Base-by-base conservation (phyloP, 352 stramenopile species). In the Pythium brassicae region DNA sequence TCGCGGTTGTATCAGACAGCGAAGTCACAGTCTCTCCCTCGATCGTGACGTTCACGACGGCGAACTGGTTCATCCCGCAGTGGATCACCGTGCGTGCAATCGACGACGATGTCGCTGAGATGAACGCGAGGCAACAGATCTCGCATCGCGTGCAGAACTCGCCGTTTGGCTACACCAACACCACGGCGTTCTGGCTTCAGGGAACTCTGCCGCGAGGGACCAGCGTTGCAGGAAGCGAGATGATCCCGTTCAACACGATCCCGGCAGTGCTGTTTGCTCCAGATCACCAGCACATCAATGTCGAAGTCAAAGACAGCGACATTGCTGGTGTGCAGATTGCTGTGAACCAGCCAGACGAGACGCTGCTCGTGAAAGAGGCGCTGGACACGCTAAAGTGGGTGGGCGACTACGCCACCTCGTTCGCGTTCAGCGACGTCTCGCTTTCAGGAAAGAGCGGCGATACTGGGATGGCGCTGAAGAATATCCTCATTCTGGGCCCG, bases 41-140 rank as follows among this genome's bases (percentile, higher is more conserved):
- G 4, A 50, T 85, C 6, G 71, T 92, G 35, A 88, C 72, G 1
- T 92, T 92, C 49, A 76, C 74, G 29, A 69, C 60, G 4, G 51
- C 50, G 2, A 74, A 89, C 37, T 92, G 82, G 82, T 89, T 83
- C 44, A 12, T 80, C 2, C 78, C 79, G 0, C 82, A 90, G 44
- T 65, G 53, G 34, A 69, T 92, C 9, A 62, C 63, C 1, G 72
- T 90, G 9, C 49, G 50, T 25, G 82, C 79, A 12, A 53, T 78
- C 0, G 62, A 87, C 23, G 70, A 92, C 25, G 45, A 59, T 0
- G 48, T 89, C 7, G 74, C 74, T 15, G 68, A 87, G 25, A 46
- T 55, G 15, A 65, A 74, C 3, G 54, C 61, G 0, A 67, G 65
- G 26, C 68, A 68, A 14, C 69, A 56, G 9, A 72, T 92, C 43